These are phyloP conservation scores for Leucoagaricus sp. DNA, from an alignment of 1,284 basidiomycete genomes.

Conservation along the genomic window DNA sequence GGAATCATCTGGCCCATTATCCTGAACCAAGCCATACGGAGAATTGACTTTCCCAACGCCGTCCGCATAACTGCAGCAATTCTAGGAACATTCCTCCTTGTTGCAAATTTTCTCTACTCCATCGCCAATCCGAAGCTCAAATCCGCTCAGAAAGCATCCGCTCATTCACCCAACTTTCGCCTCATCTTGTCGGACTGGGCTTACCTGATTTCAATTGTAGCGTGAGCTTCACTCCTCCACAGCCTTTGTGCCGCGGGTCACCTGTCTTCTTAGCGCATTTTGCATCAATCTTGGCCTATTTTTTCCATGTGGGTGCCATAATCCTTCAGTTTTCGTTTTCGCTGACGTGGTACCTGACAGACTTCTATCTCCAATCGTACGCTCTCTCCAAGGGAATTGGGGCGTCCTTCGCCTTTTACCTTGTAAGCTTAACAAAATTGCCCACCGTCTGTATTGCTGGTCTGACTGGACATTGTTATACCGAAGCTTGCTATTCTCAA, in stretches of 20 bases:
- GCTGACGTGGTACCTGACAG: constrained; percentile 23
- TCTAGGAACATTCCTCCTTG: constrained; percentile 35
- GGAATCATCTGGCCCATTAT: constrained; percentile 54
- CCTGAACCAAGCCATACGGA: constrained; percentile 42
- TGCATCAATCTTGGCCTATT: constrained; percentile 47
- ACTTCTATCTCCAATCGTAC: constrained; percentile 58
- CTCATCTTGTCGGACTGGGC: constrained; percentile 41
- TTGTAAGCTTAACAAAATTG: constrained; percentile 33
- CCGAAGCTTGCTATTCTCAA: constrained; percentile 48
- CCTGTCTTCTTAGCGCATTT: constrained; percentile 33
- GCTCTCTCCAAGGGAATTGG: constrained; percentile 43
- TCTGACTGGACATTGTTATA: not conserved
- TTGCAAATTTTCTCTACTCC: constrained; percentile 33
- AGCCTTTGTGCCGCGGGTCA: not conserved
- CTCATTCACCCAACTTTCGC: constrained; percentile 24
- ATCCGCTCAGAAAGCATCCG: constrained; percentile 5
- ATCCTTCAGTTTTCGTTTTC: not conserved
- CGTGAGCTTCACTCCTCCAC: constrained; percentile 30
- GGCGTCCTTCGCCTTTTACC: constrained; percentile 47
- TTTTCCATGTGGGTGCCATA: constrained; percentile 45
- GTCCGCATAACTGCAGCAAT: constrained; percentile 43
- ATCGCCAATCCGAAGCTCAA: constrained; percentile 22
- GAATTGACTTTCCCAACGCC: constrained; percentile 40
- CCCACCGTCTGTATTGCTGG: not conserved
- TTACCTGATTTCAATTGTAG: constrained; percentile 45